Base-by-base conservation (phyloP, 1,284 basidiomycete species). In the Malassezia pachydermatis region DNA sequence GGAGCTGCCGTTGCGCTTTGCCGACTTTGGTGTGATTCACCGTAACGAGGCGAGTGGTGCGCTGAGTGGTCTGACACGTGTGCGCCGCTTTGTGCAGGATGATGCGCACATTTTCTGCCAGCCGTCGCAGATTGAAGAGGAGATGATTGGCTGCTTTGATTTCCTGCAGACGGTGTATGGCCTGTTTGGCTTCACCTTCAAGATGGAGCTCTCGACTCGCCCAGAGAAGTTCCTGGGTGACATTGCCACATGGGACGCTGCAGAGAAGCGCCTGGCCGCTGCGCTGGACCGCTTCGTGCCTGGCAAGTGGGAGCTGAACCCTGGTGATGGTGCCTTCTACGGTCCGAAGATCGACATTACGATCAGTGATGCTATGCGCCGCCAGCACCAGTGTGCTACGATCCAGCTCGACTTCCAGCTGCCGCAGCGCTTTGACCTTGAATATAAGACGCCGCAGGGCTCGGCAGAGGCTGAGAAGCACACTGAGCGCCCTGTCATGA, bases 331-430 rank as follows among this genome's bases (percentile, higher is more conserved):
- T 43, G 94, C 94, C 7, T 75, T 76, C 65, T 75, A 75, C 62
- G 74, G 74, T 1, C 74, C 74, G 66, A 72, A 95, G 77, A 94
- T 98, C 70, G 94, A 98, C 75, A 94, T 99, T 75, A 89, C 87
- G 55, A 87, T 98, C 72, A 81, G 82, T 28, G 94, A 99, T 70
- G 92, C 94, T 0, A 82, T 80, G 54, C 83, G 90, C 41, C 87
- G 88, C 28, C 90, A 60, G 33, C 57, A 89, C 81, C 94, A 99
- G 75, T 98, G 94, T 64, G 92, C 90, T 37, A 98, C 94, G 4
- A 96, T 98, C 73, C 86, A 98, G 75, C 85, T 99, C 59, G 94
- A 98, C 76, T 99, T 96, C 81, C 88, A 98, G 74, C 80, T 99
- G 8, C 94, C 94, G n/a, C 84, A 95, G 70, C 83, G 88, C 41